Percentiles rank a stretch among this genome's conserved stretches.
These are phyloP conservation scores for Ophiostoma novo-ulmi DNA, from an alignment of 2,329 filamentous ascomycete species.

Conservation along the genomic window DNA sequence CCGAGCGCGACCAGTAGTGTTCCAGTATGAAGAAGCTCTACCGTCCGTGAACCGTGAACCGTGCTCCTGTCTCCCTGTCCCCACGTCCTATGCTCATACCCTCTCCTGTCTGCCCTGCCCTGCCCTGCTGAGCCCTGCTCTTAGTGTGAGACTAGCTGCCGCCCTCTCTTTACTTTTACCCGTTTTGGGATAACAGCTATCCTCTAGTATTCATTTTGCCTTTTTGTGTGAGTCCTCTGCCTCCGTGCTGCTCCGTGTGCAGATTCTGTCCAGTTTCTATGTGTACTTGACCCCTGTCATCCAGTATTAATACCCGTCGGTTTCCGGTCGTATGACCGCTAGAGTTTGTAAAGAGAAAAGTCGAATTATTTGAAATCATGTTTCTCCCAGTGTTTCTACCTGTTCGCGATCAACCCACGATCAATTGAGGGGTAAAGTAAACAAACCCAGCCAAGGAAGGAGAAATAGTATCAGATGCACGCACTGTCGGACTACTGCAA, in stretches of 20 bases:
- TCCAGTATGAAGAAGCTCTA: background rate
- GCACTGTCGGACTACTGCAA: background rate
- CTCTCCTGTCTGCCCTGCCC: background rate
- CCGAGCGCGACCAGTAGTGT: background rate
- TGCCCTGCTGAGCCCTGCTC: background rate
- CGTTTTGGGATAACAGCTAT: constrained; percentile 7
- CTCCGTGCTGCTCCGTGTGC: background rate
- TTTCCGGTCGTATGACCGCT: constrained; percentile 1
- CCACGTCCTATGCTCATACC: no score
- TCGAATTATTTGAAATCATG: background rate
- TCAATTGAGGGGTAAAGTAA: constrained; percentile 2
- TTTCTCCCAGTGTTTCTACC: background rate
- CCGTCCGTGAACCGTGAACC: background rate
- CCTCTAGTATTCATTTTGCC: background rate
- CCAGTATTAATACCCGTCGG: background rate
- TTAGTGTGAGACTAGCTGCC: background rate
- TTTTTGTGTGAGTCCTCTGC: background rate
- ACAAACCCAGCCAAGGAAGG: background rate
- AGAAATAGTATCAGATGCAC: background rate
- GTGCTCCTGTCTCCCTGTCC: background rate
- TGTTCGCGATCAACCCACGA: background rate
- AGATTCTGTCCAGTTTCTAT: background rate
- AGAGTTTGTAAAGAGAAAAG: background rate
- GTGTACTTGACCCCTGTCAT: background rate
- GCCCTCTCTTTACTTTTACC: constrained; percentile 13